These are phyloP conservation scores for Aspergillus neotritici DNA, from an alignment of 2,329 filamentous ascomycete genomes.

Conservation along the genomic window DNA sequence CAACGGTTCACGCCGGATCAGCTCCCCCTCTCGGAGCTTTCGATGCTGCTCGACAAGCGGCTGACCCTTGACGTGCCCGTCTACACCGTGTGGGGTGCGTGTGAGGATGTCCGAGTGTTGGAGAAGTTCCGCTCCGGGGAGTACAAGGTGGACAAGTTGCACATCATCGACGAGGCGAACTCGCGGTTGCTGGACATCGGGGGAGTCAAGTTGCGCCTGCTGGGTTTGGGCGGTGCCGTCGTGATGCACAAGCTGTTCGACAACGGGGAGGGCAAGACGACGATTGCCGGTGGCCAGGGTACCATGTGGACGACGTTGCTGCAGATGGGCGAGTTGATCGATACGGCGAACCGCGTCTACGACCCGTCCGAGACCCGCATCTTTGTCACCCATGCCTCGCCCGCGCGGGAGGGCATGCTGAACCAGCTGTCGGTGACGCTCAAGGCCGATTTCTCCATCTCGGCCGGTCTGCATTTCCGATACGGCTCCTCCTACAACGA, in stretches of 20 bases:
- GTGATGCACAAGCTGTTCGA: constrained; percentile 99
- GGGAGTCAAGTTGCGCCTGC: constrained; percentile 87
- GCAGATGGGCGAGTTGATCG: constrained; percentile 96
- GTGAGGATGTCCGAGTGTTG: constrained; percentile 93
- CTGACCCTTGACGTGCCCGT: constrained; percentile 92
- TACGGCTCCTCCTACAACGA: constrained; percentile 99
- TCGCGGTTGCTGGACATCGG: constrained; percentile 92
- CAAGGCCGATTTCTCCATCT: constrained; percentile 97
- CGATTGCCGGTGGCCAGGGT: constrained; percentile 94
- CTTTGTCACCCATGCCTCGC: constrained; percentile 94
- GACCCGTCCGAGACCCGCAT: constrained; percentile 95
- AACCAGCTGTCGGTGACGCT: constrained; percentile 97
- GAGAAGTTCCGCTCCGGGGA: constrained; percentile 97
- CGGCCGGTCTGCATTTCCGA: constrained; percentile 93
- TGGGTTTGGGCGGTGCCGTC: constrained; percentile 90
- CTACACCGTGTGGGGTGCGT: constrained; percentile 98
- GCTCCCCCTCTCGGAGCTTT: constrained; percentile 85
- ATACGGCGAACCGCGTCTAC: constrained; percentile 96
- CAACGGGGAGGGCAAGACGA: constrained; percentile 95
- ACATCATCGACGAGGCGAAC: constrained; percentile 97
- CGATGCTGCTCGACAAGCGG: constrained; percentile 79
- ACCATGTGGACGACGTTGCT: constrained; percentile 99
- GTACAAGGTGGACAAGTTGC: constrained; percentile 95
- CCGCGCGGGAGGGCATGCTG: constrained; percentile 88
- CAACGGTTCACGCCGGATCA: constrained; percentile 73